These are phyloP conservation scores for Ganoderma resinaceum DNA, from an alignment of 1,284 basidiomycete species.

Conservation along the genomic window DNA sequence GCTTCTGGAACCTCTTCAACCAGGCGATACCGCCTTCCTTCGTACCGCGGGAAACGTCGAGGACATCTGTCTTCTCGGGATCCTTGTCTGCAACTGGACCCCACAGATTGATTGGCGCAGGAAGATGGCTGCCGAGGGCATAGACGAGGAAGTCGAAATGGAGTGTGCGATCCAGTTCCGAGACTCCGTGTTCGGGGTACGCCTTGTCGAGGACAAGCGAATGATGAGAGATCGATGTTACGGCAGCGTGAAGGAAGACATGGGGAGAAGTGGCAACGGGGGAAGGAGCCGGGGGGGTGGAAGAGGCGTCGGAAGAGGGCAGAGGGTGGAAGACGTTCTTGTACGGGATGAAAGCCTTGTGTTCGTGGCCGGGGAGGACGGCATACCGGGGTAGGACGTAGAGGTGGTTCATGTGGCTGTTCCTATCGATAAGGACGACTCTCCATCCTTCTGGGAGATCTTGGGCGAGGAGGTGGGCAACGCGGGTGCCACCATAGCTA, in stretches of 20 bases:
- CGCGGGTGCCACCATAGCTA: constrained; percentile 65
- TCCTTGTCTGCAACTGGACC: constrained; percentile 35
- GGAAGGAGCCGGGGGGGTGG: not conserved
- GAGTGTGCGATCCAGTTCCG: constrained; percentile 34
- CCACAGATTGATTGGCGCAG: constrained; percentile 66
- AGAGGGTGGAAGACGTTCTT: constrained; percentile 48
- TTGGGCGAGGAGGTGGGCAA: constrained; percentile 63
- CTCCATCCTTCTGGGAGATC: constrained; percentile 66
- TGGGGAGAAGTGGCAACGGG: constrained; percentile 32
- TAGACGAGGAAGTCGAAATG: constrained; percentile 64
- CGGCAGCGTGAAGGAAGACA: constrained; percentile 53
- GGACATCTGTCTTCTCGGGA: constrained; percentile 23
- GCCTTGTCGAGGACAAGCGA: constrained; percentile 54
- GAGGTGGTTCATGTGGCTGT: constrained; percentile 53
- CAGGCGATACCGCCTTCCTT: constrained; percentile 57
- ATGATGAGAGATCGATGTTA: constrained; percentile 52
- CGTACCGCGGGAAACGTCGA: constrained; percentile 42
- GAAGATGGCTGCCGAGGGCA: constrained; percentile 63
- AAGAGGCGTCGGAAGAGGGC: constrained; percentile 11
- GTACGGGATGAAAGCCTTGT: constrained; percentile 79
- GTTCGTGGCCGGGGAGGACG: constrained; percentile 71
- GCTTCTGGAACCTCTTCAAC: constrained; percentile 53
- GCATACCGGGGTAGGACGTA: constrained; percentile 71
- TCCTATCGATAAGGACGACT: constrained; percentile 76
- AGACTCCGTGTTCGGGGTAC: constrained; percentile 53